phyloP scores from a whole-genome alignment of 2,329 filamentous ascomycete species.

The Phoma sp. region DNA sequence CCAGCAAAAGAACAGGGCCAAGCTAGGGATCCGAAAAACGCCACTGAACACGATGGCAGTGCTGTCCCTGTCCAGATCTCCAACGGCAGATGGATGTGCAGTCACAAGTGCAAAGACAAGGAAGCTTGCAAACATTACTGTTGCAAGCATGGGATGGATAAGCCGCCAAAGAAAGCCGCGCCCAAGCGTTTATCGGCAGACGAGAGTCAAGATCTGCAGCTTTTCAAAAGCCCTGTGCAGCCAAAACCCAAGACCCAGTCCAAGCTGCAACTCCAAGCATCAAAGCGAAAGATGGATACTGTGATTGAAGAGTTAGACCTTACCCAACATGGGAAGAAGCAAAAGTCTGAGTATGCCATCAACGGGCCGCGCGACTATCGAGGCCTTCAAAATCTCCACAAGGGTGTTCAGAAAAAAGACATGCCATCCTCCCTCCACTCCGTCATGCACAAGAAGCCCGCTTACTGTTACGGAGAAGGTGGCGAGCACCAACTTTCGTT shows the following conservation, averaged over 20 bases:
- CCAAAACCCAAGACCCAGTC: conserved; percentile 32
- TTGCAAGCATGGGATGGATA: conserved; percentile 74
- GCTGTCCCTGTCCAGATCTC: conserved; percentile 60
- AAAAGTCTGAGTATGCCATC: conserved; percentile 22
- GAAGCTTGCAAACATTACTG: conserved; percentile 72
- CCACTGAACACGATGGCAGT: conserved; percentile 10
- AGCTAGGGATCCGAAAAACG: conserved; percentile 7
- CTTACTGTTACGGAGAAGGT: conserved; percentile 34
- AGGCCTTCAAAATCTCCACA: conserved; percentile 35
- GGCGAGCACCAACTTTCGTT: conserved; percentile 34
- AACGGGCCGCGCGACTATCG: conserved; percentile 28
- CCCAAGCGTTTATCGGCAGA: conserved; percentile 30
- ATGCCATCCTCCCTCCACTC: conserved; percentile 28
- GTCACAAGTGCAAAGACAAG: conserved; percentile 71
- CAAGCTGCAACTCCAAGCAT: conserved; percentile 34
- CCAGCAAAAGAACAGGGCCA: conserved; percentile 10
- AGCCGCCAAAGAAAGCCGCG: conserved; percentile 57
- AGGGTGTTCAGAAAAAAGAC: conserved; percentile 29
- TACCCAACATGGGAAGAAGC: conserved; percentile 41
- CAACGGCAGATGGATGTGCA: conserved; percentile 78
- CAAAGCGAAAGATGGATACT: conserved; percentile 34
- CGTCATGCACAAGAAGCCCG: conserved; percentile 37
- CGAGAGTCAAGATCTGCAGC: conserved; percentile 11
- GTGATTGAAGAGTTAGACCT: conserved; percentile 42
- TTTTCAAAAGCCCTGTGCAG: neutral